These are phyloP conservation scores for Arthrobotrys sphaeroides DNA, from an alignment of 2,329 filamentous ascomycete species.

Conservation along the genomic window DNA sequence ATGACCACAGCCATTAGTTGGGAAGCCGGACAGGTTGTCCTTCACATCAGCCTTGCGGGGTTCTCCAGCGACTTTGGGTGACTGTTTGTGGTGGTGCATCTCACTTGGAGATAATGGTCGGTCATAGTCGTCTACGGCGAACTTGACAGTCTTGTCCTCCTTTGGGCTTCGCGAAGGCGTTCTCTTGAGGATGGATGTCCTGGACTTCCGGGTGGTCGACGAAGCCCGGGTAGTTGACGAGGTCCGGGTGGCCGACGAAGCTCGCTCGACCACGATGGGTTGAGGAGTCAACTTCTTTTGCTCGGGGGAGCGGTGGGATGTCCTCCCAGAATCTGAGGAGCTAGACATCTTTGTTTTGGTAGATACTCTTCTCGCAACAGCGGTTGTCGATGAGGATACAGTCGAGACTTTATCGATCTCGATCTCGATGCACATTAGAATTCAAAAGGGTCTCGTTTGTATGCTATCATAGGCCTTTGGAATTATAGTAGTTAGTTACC, in stretches of 20 bases:
- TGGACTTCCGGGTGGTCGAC: slow-evolving; percentile 22
- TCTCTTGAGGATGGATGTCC: slow-evolving; percentile 43
- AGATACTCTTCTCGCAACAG: slow-evolving; percentile 41
- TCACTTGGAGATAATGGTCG: slow-evolving; percentile 43
- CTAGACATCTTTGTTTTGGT: slow-evolving; percentile 43
- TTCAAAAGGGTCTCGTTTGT: not conserved
- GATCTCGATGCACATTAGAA: slow-evolving; percentile 52
- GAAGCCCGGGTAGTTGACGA: no score
- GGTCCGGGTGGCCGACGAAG: slow-evolving; percentile 24
- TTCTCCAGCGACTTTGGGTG: slow-evolving; percentile 45
- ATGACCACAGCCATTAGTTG: slow-evolving; percentile 43
- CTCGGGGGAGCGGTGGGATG: slow-evolving; percentile 46
- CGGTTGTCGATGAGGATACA: slow-evolving; percentile 47
- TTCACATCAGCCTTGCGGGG: slow-evolving; percentile 39
- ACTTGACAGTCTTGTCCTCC: slow-evolving; percentile 49
- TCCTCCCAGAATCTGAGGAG: slow-evolving; percentile 37
- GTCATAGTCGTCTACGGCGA: slow-evolving; percentile 53
- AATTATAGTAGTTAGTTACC: not conserved
- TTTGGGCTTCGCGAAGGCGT: slow-evolving; percentile 43
- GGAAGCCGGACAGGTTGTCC: slow-evolving; percentile 44
- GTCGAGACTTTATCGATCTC: slow-evolving; percentile 53
- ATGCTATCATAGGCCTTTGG: slow-evolving; percentile 34
- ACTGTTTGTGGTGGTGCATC: slow-evolving; percentile 44
- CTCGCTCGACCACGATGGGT: slow-evolving; percentile 37
- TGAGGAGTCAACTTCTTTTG: slow-evolving; percentile 25